Evolutionary conservation across 495 filamentous ascomycete genomes (phyloP).

Genomic region (Trichoderma gamsii): DNA sequence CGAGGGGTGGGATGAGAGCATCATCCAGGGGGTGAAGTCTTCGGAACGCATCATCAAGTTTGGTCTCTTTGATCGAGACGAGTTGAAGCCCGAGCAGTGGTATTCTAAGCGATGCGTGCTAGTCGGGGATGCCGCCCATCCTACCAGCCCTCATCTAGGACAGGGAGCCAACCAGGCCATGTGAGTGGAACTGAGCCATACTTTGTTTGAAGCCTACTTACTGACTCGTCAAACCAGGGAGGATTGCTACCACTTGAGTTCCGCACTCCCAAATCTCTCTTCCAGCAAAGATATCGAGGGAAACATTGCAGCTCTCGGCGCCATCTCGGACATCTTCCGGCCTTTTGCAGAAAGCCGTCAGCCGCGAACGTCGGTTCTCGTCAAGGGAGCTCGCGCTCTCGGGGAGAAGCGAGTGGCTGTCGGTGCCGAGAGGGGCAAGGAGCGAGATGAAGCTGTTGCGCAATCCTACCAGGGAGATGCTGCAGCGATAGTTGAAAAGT

Average conservation of each 20-base stretch:
- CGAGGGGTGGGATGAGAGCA: conserved; percentile 18
- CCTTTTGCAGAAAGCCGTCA: conserved; percentile 19
- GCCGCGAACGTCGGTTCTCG: conserved; percentile 21
- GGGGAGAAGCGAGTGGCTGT: conserved; percentile 20
- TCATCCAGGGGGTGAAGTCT: conserved; percentile 17
- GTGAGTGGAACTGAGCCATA: conserved; percentile 17
- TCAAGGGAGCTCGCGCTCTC: conserved; percentile 20
- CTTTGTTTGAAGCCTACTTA: not conserved
- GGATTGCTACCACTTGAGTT: conserved; percentile 17
- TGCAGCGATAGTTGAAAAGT: not conserved
- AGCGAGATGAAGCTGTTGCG: conserved; percentile 19
- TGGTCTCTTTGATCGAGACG: conserved; percentile 22
- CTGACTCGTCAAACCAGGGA: conserved; percentile 6
- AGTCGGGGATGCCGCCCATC: conserved; percentile 28
- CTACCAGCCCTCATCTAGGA: conserved; percentile 25
- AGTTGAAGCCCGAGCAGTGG: conserved; percentile 23
- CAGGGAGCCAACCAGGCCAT: conserved; percentile 28
- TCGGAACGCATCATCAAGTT: conserved; percentile 22
- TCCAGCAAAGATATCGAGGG: not conserved
- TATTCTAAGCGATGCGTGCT: conserved; percentile 21
- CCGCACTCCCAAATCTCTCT: conserved; percentile 9
- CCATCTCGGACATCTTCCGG: not conserved
- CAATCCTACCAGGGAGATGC: not conserved
- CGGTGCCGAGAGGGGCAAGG: conserved; percentile 12
- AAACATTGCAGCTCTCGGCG: not conserved